Conservation (phyloP, 768 basidiomycete species). For the Suillus alpinus region DNA sequence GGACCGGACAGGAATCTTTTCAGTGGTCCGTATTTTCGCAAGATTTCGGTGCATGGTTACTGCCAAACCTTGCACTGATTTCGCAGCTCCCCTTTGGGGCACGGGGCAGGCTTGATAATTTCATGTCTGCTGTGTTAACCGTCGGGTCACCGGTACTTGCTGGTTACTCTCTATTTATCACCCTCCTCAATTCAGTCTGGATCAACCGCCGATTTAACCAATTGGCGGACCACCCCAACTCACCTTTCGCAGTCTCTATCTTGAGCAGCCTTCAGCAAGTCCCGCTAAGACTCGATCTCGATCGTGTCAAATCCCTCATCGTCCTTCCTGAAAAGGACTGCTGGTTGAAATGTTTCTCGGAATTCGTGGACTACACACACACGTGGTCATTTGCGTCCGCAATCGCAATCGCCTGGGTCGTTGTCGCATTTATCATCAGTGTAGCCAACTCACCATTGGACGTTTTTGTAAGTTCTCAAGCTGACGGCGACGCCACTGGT, state of each 20-base stretch:
- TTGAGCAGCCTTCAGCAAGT: conserved; percentile 38
- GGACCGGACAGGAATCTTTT: neutral
- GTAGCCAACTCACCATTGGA: conserved; percentile 25
- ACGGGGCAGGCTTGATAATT: conserved; percentile 35
- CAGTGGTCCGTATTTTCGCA: conserved; percentile 23
- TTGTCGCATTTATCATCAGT: conserved; percentile 27
- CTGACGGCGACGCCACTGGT: conserved; percentile 8
- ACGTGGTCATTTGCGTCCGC: conserved; percentile 32
- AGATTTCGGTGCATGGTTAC: conserved; percentile 42
- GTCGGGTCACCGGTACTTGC: conserved; percentile 45
- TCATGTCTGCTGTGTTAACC: conserved; percentile 40
- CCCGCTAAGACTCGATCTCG: conserved; percentile 25
- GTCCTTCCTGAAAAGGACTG: conserved; percentile 34
- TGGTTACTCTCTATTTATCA: conserved; percentile 42
- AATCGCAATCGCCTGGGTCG: conserved; percentile 36
- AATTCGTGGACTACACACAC: conserved; percentile 29
- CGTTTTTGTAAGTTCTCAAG: neutral
- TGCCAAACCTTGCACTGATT: conserved; percentile 47
- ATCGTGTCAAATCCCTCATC: conserved; percentile 33
- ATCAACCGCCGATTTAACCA: conserved; percentile 30
- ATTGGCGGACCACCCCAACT: conserved; percentile 23
- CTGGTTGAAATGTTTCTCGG: conserved; percentile 33
- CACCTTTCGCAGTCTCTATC: conserved; percentile 20
- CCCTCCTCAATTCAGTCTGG: conserved; percentile 43
- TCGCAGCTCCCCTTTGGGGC: conserved; percentile 50